Evolutionary conservation across 1,284 basidiomycete genomes (phyloP).

Genomic region (Malassezia sympodialis): DNA sequence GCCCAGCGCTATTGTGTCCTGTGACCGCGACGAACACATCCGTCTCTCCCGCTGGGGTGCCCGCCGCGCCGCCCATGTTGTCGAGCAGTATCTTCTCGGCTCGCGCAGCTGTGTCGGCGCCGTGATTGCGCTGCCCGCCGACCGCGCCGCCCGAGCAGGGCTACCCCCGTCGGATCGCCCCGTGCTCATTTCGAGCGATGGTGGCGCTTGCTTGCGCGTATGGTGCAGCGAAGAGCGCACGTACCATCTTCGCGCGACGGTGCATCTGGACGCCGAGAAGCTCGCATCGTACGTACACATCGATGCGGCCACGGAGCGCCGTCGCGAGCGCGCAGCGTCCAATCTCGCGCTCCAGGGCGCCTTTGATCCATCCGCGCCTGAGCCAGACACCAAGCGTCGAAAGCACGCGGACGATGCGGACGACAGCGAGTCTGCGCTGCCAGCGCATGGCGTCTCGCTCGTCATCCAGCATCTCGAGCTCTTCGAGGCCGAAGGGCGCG

Average conservation of each 20-base stretch:
- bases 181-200: slow-evolving; percentile 30
- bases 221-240: slow-evolving; percentile 16
- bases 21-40: slow-evolving; percentile 46
- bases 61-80: slow-evolving; percentile 28
- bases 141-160: not conserved
- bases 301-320: slow-evolving; percentile 12
- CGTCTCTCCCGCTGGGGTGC: slow-evolving; percentile 43
- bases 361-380: slow-evolving; percentile 6
- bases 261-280: slow-evolving; percentile 1
- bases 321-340: slow-evolving; percentile 4
- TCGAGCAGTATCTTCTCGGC: slow-evolving; percentile 35
- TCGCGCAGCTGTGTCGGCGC: slow-evolving; percentile 32
- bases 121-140: slow-evolving; percentile 19
- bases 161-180: slow-evolving; percentile 7
- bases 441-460: slow-evolving; percentile 21
- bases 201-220: slow-evolving; percentile 26
- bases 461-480: slow-evolving; percentile 27
- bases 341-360: slow-evolving; percentile 7
- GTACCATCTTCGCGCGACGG: slow-evolving; percentile 2
- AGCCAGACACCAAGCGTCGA: not conserved
- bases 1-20: slow-evolving; percentile 26
- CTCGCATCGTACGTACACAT: slow-evolving; percentile 5
- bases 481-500: slow-evolving; percentile 17
- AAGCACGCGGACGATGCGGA: not conserved
- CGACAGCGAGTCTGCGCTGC: not conserved